These are phyloP conservation scores for Oligophagozyma castellii DNA, from an alignment of 1,139 yeast species.

Conservation along the genomic window DNA sequence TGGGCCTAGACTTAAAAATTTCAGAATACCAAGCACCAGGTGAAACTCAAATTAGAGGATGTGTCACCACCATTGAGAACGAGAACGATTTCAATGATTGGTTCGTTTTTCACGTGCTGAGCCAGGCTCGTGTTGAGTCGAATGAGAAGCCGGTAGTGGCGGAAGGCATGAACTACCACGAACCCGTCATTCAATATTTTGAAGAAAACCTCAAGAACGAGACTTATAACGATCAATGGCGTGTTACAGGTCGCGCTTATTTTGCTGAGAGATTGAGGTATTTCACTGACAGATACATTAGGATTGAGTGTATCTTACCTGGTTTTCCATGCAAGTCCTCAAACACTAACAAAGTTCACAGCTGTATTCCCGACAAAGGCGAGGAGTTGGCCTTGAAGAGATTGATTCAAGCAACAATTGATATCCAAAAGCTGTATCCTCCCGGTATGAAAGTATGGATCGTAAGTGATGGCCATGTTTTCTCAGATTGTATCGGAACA, in stretches of 20 bases:
- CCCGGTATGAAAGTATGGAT: constrained; percentile 45
- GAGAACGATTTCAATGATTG: constrained; percentile 25
- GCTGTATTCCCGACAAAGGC: constrained; percentile 37
- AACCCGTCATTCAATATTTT: constrained; percentile 27
- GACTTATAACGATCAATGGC: constrained; percentile 37
- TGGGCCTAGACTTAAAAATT: constrained; percentile 16
- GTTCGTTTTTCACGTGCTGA: constrained; percentile 26
- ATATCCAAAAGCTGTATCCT: constrained; percentile 31
- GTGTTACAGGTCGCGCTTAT: constrained; percentile 29
- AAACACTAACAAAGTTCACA: constrained; percentile 39
- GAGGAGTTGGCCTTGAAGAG: constrained; percentile 29
- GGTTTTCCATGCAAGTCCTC: constrained; percentile 56
- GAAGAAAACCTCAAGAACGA: constrained; percentile 35
- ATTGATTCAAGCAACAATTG: constrained; percentile 21
- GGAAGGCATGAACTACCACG: constrained; percentile 15
- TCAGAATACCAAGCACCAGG: constrained; percentile 19
- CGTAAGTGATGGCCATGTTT: constrained; percentile 54
- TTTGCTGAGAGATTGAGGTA: constrained; percentile 32
- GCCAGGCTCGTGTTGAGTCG: constrained; percentile 20
- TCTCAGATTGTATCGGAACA: constrained; percentile 45
- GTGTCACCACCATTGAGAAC: constrained; percentile 21
- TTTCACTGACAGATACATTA: constrained; percentile 34
- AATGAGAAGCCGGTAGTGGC: constrained; percentile 9
- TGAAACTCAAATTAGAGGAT: constrained; percentile 26
- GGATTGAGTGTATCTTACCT: constrained; percentile 44